Evolutionary conservation across 352 stramenopile genomes (phyloP), one percentile per base, ranked within the genome.

Genomic region (Phytophthora quininea): DNA sequence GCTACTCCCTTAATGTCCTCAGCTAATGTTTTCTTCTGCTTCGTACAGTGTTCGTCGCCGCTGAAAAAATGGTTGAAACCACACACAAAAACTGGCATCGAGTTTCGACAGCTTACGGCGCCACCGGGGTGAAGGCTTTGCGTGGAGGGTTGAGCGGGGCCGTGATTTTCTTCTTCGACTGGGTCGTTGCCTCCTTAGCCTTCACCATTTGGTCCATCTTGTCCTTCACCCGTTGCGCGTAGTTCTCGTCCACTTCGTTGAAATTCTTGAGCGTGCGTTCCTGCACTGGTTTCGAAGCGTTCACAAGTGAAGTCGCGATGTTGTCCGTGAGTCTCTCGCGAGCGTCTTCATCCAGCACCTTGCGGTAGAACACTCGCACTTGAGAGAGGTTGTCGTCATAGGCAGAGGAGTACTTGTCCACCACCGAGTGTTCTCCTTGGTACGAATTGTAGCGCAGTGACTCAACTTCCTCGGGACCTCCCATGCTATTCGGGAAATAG

Each of bases 371-470:
- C 4, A 75, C 53, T 7, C 74, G 73, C 4, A 72, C 74, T 76
- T 97, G 88, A 4, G 76, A 74, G 50, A 92, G 81, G 59, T 94
- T 96, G 62, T 96, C 89, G 10, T 96, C 87, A 47, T 90, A 76
- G 2, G 67, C 73, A 0, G 89, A 92, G 37, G 84, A 76, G 38
- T 89, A 88, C 19, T 71, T 76, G 57, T 76, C 64, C 33, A 73
- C 67, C n/a, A 82, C 56, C 0, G 37, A n/a, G 29, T 69, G 56
- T 29, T 84, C 74, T 0, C 68, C 73, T 6, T 69, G 48, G 40
- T 73, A 78, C 24, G 30, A 31, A 30, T 51, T 57, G 43, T 75
- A 75, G 15, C 38, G 60, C 2, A 76, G 48, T 7, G 68, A 61
- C 37, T 72, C 42, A 0, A 64, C 51, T 63, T 82, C 74, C n/a